phyloP scores from a whole-genome alignment of 2,329 filamentous ascomycete species.

The Aspergillus ochraceus region DNA sequence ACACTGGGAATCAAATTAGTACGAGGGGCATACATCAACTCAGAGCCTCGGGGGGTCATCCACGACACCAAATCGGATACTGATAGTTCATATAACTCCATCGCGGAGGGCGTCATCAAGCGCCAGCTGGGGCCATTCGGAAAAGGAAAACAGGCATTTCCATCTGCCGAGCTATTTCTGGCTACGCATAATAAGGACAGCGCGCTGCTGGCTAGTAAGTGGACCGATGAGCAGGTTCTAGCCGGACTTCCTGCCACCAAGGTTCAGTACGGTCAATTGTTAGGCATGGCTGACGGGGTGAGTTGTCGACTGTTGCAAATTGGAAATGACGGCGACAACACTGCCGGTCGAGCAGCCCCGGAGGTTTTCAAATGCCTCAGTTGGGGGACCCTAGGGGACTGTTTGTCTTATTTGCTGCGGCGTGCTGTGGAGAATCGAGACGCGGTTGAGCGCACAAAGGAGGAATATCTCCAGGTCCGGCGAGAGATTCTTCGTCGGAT shows the following conservation, averaged over 20 bases:
- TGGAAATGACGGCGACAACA: constrained; percentile 27
- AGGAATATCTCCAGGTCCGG: too few relatives aligned
- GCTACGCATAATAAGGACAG: constrained; percentile 81
- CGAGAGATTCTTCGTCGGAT: too few relatives aligned
- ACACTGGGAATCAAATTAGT: constrained; percentile 74
- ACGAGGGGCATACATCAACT: constrained; percentile 71
- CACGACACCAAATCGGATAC: constrained; percentile 72
- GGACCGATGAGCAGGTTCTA: constrained; percentile 39
- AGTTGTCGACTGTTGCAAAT: constrained; percentile 53
- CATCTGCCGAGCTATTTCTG: constrained; percentile 65
- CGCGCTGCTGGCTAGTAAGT: constrained; percentile 52
- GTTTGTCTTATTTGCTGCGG: constrained; percentile 70
- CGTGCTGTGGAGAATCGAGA: constrained; percentile 62
- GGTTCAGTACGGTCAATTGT: constrained; percentile 48
- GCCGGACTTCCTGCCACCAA: constrained; percentile 45
- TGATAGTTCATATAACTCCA: constrained; percentile 69
- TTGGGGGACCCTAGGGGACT: constrained; percentile 65
- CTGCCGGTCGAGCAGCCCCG: neutral
- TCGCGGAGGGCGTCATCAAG: constrained; percentile 66
- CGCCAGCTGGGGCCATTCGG: constrained; percentile 28
- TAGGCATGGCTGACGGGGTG: constrained; percentile 64
- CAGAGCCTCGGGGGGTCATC: constrained; percentile 68
- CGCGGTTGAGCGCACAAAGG: constrained; percentile 39
- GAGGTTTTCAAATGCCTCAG: constrained; percentile 58
- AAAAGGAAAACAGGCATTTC: constrained; percentile 43